Percentiles rank a stretch among this genome's conserved stretches.
Conservation (phyloP, 345 rosid species). For the Aquilaria yunnanensis region DNA sequence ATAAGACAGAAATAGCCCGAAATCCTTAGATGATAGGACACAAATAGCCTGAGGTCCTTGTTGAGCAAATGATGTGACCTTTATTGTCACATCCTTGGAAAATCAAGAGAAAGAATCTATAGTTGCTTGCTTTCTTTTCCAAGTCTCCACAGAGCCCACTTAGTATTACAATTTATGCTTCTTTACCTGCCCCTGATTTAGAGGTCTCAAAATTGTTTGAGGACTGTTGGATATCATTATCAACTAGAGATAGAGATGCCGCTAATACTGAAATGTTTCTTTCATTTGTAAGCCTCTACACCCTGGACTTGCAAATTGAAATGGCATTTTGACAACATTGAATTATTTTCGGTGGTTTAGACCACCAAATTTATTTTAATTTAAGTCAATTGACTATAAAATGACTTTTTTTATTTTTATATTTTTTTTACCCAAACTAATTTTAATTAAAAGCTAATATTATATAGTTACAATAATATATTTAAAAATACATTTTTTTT, state of each 20-base stretch:
- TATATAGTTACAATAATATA: too few relatives aligned
- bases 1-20: too few relatives aligned
- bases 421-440: too few relatives aligned
- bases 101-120: not conserved
- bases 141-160: constrained; percentile 66
- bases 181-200: constrained; percentile 45
- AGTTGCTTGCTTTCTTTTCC: constrained; percentile 69
- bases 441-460: too few relatives aligned
- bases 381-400: too few relatives aligned
- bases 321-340: constrained; percentile 77
- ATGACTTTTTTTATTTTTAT: too few relatives aligned
- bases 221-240: constrained; percentile 43
- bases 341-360: constrained; percentile 68
- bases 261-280: constrained; percentile 44
- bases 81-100: too few relatives aligned
- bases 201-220: constrained; percentile 38
- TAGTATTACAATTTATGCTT: constrained; percentile 65
- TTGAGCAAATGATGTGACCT: too few relatives aligned
- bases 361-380: constrained; percentile 11
- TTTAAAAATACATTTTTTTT: too few relatives aligned
- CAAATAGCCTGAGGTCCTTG: too few relatives aligned
- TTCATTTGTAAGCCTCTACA: constrained; percentile 56
- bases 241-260: constrained; percentile 22
- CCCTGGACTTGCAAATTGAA: constrained; percentile 59
- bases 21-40: too few relatives aligned